phyloP scores from a whole-genome alignment of 2,329 filamentous ascomycete species.

The Cercospora sp. region DNA sequence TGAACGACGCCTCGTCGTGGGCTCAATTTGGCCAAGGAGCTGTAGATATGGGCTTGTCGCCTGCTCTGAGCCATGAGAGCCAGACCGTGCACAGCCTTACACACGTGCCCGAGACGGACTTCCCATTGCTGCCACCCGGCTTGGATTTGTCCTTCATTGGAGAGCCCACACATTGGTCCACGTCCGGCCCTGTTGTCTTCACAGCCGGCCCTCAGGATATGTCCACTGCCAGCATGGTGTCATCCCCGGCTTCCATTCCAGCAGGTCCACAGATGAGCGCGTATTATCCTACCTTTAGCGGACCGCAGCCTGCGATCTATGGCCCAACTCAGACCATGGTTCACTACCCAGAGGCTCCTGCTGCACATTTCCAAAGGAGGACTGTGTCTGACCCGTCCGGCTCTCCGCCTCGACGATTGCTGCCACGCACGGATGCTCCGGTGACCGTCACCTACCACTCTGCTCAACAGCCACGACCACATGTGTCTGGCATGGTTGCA shows the following conservation, averaged over 20 bases:
- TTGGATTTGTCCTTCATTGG: conserved; percentile 35
- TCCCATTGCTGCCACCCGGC: conserved; percentile 31
- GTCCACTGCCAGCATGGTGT: conserved; percentile 12
- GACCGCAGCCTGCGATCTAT: conserved; percentile 17
- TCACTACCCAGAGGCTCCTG: conserved; percentile 17
- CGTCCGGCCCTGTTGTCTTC: conserved; percentile 22
- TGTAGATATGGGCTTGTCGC: conserved; percentile 40
- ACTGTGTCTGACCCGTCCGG: conserved; percentile 26
- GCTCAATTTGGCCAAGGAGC: conserved; percentile 29
- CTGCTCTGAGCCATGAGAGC: conserved; percentile 41
- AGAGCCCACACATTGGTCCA: conserved; percentile 30
- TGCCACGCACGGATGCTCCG: conserved; percentile 16
- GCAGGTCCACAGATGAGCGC: conserved; percentile 8
- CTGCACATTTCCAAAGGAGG: conserved; percentile 21
- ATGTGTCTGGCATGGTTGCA: conserved; percentile 12
- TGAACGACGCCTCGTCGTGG: conserved; percentile 30
- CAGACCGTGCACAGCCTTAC: conserved; percentile 37
- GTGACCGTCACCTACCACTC: not conserved
- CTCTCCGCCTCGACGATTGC: conserved; percentile 17
- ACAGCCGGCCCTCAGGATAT: conserved; percentile 21
- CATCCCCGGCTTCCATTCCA: conserved; percentile 12
- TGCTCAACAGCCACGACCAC: conserved; percentile 17
- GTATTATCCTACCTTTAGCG: conserved; percentile 11
- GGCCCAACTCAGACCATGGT: conserved; percentile 17
- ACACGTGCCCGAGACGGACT: conserved; percentile 35